Evolutionary conservation across 768 basidiomycete species (phyloP).

Genomic region (Suillus decipiens): DNA sequence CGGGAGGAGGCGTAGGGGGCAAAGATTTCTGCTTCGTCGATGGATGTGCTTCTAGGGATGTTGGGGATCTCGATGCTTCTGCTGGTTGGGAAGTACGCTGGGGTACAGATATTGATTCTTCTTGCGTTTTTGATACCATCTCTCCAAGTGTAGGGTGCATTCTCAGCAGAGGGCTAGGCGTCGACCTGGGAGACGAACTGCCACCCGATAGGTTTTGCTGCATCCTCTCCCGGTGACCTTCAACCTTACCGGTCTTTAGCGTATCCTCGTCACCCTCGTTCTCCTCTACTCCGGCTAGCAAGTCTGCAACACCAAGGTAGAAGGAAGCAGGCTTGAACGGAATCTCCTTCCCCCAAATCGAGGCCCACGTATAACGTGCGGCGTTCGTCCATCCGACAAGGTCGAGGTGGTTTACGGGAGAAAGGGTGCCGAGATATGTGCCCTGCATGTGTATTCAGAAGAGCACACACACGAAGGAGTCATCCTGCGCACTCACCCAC

Average conservation of each 20-base stretch:
- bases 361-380: constrained; percentile 85
- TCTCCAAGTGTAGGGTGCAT: constrained; percentile 9
- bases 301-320: constrained; percentile 81
- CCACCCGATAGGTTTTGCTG: not conserved
- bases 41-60: not conserved
- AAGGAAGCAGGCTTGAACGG: constrained; percentile 91
- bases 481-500: constrained; percentile 54
- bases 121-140: constrained; percentile 1
- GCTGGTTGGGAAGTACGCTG: not conserved
- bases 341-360: constrained; percentile 86
- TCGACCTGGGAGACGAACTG: not conserved
- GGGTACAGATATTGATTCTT: not conserved
- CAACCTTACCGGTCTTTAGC: not conserved
- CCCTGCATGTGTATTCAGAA: constrained; percentile 50
- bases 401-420: constrained; percentile 89
- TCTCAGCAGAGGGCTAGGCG: not conserved
- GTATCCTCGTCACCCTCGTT: constrained; percentile 35
- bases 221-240: not conserved
- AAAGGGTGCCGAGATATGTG: constrained; percentile 90
- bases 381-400: constrained; percentile 94
- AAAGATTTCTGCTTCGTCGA: not conserved
- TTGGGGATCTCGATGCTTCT: not conserved
- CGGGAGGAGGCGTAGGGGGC: not conserved
- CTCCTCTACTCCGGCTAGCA: constrained; percentile 78
- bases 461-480: not conserved